Conservation (phyloP, 2,329 filamentous ascomycete species). For the Aspergillus sergii region DNA sequence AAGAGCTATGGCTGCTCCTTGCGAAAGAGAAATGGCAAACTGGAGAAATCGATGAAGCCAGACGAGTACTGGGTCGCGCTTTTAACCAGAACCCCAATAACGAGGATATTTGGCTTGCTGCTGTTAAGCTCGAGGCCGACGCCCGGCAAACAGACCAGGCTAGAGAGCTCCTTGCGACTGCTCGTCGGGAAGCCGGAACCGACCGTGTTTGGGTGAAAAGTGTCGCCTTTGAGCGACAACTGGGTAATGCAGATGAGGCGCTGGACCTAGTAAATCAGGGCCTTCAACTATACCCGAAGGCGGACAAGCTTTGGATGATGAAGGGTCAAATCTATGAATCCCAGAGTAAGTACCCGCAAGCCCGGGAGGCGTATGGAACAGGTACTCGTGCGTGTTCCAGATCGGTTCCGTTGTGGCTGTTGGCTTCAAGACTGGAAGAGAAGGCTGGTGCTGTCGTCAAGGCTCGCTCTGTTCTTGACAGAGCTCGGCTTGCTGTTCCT, state of each 20-base stretch:
- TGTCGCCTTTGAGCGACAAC: conserved; percentile 86
- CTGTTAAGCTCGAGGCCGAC: conserved; percentile 94
- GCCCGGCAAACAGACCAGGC: conserved; percentile 81
- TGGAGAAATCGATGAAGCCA: conserved; percentile 83
- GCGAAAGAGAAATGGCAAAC: conserved; percentile 93
- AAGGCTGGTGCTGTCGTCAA: conserved; percentile 81
- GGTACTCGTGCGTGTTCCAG: conserved; percentile 85
- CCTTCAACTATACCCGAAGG: conserved; percentile 80
- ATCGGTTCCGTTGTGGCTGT: conserved; percentile 84
- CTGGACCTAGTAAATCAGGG: conserved; percentile 86
- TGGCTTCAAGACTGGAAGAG: conserved; percentile 88
- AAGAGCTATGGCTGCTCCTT: conserved; percentile 93
- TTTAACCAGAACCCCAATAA: conserved; percentile 96
- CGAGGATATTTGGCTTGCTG: conserved; percentile 96
- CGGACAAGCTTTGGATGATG: conserved; percentile 95
- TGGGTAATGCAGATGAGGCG: conserved; percentile 76
- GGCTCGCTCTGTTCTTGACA: conserved; percentile 89
- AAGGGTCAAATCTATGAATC: conserved; percentile 97
- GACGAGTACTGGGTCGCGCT: conserved; percentile 80
- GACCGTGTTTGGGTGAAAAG: conserved; percentile 98
- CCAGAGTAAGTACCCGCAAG: conserved; percentile 76
- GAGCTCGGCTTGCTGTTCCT: conserved; percentile 82
- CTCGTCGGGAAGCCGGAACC: conserved; percentile 85
- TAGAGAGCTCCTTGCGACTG: conserved; percentile 76
- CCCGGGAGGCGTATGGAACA: conserved; percentile 84